These are phyloP conservation scores for Lodderomyces jiufengensis DNA, from an alignment of 1,139 yeast genomes.

Conservation along the genomic window DNA sequence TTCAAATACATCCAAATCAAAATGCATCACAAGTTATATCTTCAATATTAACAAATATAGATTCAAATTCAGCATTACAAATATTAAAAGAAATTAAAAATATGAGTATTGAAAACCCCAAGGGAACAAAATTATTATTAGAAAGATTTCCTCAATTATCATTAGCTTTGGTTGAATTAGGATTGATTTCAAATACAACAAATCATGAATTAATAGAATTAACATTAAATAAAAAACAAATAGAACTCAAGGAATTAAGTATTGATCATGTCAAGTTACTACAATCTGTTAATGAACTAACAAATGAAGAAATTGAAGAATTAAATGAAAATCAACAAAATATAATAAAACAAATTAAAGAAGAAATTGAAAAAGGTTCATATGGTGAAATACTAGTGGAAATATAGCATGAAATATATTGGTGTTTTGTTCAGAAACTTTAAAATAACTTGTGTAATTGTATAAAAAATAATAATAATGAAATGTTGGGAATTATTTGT, in stretches of 20 bases:
- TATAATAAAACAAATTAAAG: slow-evolving; percentile 35
- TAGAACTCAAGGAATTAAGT: slow-evolving; percentile 40
- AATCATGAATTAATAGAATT: slow-evolving; percentile 52
- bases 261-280: slow-evolving; percentile 51
- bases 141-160: slow-evolving; percentile 74
- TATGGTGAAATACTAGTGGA: slow-evolving; percentile 31
- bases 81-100: slow-evolving; percentile 60
- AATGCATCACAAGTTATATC: slow-evolving; percentile 64
- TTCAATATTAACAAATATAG: slow-evolving; percentile 53
- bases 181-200: slow-evolving; percentile 57
- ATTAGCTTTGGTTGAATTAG: slow-evolving; percentile 76
- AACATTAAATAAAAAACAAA: slow-evolving; percentile 32
- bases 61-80: slow-evolving; percentile 52
- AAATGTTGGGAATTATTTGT: no score
- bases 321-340: slow-evolving; percentile 58
- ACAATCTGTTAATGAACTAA: slow-evolving; percentile 53
- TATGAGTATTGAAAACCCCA: slow-evolving; percentile 61
- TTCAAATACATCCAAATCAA: slow-evolving; percentile 50
- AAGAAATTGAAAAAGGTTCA: slow-evolving; percentile 43
- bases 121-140: slow-evolving; percentile 59
- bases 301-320: slow-evolving; percentile 59
- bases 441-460: no score
- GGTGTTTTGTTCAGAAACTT: no score
- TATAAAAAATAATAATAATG: no score
- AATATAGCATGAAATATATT: no score